Conservation (phyloP, 352 stramenopile species). For the Pilasporangium apinafurcum region DNA sequence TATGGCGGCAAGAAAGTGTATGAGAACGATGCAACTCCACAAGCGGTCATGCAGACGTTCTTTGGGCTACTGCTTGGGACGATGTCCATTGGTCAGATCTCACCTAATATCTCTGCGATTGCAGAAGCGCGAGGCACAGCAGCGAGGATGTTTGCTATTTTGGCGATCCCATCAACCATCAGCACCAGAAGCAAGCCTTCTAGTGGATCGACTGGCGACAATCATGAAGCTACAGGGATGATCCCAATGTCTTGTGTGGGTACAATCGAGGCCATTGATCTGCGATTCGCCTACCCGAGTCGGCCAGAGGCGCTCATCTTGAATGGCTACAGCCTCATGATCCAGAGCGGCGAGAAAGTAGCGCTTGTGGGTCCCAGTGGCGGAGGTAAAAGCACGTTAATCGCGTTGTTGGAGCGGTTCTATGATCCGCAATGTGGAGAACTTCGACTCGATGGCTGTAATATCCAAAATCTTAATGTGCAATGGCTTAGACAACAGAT, state of each 20-base stretch:
- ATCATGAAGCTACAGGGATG: no score
- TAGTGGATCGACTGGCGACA: no score
- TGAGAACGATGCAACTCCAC: no score
- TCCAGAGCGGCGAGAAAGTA: constrained; percentile 28
- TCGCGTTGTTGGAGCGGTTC: constrained; percentile 65
- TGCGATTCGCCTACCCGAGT: constrained; percentile 22
- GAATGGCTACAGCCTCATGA: constrained; percentile 9
- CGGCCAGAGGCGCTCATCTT: constrained; percentile 9
- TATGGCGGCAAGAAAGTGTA: constrained; percentile 18
- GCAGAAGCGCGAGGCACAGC: no score
- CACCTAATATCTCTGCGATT: no score
- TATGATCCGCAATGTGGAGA: constrained; percentile 62
- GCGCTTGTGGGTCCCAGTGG: constrained; percentile 32
- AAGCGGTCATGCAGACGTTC: no score
- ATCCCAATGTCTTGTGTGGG: no score
- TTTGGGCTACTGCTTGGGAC: no score
- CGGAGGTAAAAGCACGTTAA: constrained; percentile 59
- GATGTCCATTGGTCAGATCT: no score
- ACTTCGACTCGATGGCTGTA: constrained; percentile 67
- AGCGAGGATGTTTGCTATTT: no score
- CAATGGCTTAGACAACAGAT: constrained; percentile 51
- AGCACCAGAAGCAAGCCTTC: no score
- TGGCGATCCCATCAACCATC: no score
- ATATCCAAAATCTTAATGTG: constrained; percentile 70
- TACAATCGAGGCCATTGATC: constrained; percentile 55